phyloP scores from a whole-genome alignment of 441 rosid species.

The Dalechampia spathulata region DNA sequence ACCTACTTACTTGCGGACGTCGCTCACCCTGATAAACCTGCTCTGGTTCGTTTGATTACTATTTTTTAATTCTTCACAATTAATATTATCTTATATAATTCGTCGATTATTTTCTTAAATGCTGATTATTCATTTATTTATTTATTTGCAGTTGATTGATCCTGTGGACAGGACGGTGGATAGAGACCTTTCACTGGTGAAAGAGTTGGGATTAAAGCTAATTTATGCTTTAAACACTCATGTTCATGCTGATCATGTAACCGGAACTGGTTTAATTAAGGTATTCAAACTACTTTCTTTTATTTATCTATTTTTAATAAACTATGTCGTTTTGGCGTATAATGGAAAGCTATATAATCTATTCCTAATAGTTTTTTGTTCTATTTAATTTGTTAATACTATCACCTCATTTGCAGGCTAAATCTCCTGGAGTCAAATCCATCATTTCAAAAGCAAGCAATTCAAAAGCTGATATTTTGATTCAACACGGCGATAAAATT shows the following conservation, averaged over 20 bases:
- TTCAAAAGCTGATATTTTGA: conserved; percentile 66
- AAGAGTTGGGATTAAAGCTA: conserved; percentile 72
- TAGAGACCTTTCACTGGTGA: conserved; percentile 63
- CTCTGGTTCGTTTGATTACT: conserved; percentile 39
- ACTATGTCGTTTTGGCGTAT: no score
- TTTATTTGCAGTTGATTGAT: conserved; percentile 76
- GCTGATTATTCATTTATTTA: no score
- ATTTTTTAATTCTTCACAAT: neutral
- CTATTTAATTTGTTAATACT: no score
- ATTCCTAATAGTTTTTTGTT: no score
- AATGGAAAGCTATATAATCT: no score
- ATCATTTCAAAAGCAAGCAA: conserved; percentile 78
- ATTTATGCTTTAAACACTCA: conserved; percentile 89
- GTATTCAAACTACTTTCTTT: conserved; percentile 19
- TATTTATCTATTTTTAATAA: no score
- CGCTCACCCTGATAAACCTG: conserved; percentile 77
- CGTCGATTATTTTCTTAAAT: no score
- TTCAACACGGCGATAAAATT: conserved; percentile 64
- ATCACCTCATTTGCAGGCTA: conserved; percentile 49
- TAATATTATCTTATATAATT: no score
- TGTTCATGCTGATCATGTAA: conserved; percentile 98
- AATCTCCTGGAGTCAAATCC: conserved; percentile 57
- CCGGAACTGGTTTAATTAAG: conserved; percentile 87
- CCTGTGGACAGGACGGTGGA: conserved; percentile 87
- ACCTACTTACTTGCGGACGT: conserved; percentile 87